These are phyloP conservation scores for Chrysosporium keratinophilum DNA, from an alignment of 2,329 filamentous ascomycete species.

Conservation along the genomic window DNA sequence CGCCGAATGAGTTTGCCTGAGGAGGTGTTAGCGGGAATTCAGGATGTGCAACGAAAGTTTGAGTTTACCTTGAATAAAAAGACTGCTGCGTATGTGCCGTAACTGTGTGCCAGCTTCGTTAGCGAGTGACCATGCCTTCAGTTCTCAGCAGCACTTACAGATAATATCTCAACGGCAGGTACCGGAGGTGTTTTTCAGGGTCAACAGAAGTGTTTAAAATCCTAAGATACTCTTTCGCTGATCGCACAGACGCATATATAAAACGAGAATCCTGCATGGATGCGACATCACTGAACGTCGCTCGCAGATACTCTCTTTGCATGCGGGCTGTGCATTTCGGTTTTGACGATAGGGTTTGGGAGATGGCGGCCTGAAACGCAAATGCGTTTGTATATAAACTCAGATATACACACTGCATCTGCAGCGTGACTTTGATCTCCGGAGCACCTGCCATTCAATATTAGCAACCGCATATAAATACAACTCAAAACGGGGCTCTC, in stretches of 20 bases:
- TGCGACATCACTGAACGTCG: slow-evolving; percentile 45
- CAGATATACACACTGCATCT: slow-evolving; percentile 63
- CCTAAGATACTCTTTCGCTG: slow-evolving; percentile 51
- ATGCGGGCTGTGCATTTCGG: slow-evolving; percentile 28
- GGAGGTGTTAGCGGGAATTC: not conserved
- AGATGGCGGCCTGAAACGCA: slow-evolving; percentile 61
- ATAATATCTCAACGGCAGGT: slow-evolving; percentile 55
- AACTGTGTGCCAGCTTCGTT: slow-evolving; percentile 19
- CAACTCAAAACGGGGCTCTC: slow-evolving; percentile 21
- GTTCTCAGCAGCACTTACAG: slow-evolving; percentile 38
- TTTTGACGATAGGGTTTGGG: slow-evolving; percentile 38
- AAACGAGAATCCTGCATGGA: slow-evolving; percentile 54
- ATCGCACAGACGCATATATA: slow-evolving; percentile 56
- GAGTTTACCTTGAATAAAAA: slow-evolving; percentile 51
- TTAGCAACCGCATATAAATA: not conserved
- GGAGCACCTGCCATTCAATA: slow-evolving; percentile 42
- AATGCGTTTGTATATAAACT: slow-evolving; percentile 66
- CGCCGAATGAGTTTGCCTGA: slow-evolving; percentile 48
- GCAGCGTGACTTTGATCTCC: slow-evolving; percentile 55
- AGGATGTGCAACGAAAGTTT: not conserved
- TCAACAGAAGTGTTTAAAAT: slow-evolving; percentile 52
- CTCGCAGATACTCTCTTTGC: slow-evolving; percentile 33
- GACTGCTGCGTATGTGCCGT: slow-evolving; percentile 52
- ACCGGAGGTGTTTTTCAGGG: slow-evolving; percentile 49
- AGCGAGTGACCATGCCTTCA: not conserved